phyloP scores from a whole-genome alignment of 2,329 filamentous ascomycete genomes.

The Chrysoporthe puriensis region DNA sequence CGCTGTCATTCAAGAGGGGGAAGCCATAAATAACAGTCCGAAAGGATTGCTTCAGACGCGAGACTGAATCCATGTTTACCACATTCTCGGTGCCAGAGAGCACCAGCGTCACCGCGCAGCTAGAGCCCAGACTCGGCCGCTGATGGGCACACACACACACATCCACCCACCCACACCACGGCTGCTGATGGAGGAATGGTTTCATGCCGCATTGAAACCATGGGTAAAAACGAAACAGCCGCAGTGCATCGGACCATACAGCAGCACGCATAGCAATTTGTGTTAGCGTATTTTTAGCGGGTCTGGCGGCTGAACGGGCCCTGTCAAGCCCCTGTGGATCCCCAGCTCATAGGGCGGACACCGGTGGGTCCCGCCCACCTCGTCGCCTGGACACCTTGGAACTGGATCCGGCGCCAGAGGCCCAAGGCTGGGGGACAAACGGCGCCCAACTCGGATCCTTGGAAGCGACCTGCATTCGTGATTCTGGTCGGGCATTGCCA shows the following conservation, averaged over 20 bases:
- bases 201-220: slow-evolving; percentile 18
- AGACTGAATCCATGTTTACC: not conserved
- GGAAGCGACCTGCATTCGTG: slow-evolving; percentile 16
- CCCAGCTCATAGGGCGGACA: not conserved
- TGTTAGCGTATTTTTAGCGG: slow-evolving; percentile 14
- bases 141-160: not conserved
- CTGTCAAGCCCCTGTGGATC: slow-evolving; percentile 8
- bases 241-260: not conserved
- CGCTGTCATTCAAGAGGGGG: not conserved
- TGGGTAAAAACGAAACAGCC: slow-evolving; percentile 12
- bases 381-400: slow-evolving; percentile 3
- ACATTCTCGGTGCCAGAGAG: not conserved
- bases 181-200: slow-evolving; percentile 8
- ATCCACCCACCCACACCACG: not conserved
- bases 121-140: not conserved
- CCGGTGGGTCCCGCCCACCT: not conserved
- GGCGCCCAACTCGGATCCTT: slow-evolving; percentile 15
- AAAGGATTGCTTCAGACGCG: not conserved
- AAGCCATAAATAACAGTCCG: not conserved
- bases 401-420: not conserved
- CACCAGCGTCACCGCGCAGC: not conserved
- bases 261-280: not conserved
- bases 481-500: slow-evolving; percentile 20
- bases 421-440: not conserved
- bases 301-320: slow-evolving; percentile 10